Conservation (phyloP, 768 basidiomycete species). For the Gautieria morchelliformis region DNA sequence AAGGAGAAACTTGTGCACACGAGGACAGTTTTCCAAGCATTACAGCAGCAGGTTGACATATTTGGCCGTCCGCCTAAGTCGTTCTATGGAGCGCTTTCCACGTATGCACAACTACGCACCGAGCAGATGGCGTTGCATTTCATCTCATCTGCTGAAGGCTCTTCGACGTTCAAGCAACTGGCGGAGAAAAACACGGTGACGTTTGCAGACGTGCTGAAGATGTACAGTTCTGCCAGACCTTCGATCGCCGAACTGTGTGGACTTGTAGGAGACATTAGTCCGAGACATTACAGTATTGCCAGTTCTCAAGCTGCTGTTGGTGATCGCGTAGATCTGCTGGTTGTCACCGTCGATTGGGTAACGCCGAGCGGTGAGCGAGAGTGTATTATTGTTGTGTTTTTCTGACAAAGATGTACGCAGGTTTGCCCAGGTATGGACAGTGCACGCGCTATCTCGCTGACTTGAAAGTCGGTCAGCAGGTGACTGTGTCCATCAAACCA, state of each 20-base stretch:
- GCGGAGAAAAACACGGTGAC: slow-evolving; percentile 91
- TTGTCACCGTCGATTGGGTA: slow-evolving; percentile 94
- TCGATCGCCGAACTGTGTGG: slow-evolving; percentile 81
- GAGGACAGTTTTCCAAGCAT: slow-evolving; percentile 86
- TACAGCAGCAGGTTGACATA: slow-evolving; percentile 94
- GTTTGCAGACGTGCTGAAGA: slow-evolving; percentile 77
- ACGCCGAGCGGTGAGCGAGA: slow-evolving; percentile 63
- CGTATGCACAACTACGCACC: slow-evolving; percentile 54
- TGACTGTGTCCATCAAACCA: slow-evolving; percentile 96
- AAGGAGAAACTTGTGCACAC: slow-evolving; percentile 69
- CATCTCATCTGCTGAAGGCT: slow-evolving; percentile 88
- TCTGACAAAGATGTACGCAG: slow-evolving; percentile 29
- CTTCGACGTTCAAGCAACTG: slow-evolving; percentile 88
- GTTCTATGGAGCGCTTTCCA: slow-evolving; percentile 84
- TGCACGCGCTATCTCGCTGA: slow-evolving; percentile 91
- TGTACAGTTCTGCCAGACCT: slow-evolving; percentile 71
- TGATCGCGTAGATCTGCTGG: slow-evolving; percentile 85
- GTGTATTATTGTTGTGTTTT: background rate
- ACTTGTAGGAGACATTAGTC: slow-evolving; percentile 90
- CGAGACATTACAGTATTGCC: slow-evolving; percentile 96
- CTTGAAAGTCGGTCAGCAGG: slow-evolving; percentile 79
- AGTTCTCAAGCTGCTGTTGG: slow-evolving; percentile 93
- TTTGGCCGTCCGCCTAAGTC: slow-evolving; percentile 95
- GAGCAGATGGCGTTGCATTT: slow-evolving; percentile 81
- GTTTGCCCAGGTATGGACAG: slow-evolving; percentile 76